Percentiles rank a stretch among this genome's conserved stretches.
Evolutionary conservation across 2,329 filamentous ascomycete genomes (phyloP).

Genomic region (Alternaria panax): DNA sequence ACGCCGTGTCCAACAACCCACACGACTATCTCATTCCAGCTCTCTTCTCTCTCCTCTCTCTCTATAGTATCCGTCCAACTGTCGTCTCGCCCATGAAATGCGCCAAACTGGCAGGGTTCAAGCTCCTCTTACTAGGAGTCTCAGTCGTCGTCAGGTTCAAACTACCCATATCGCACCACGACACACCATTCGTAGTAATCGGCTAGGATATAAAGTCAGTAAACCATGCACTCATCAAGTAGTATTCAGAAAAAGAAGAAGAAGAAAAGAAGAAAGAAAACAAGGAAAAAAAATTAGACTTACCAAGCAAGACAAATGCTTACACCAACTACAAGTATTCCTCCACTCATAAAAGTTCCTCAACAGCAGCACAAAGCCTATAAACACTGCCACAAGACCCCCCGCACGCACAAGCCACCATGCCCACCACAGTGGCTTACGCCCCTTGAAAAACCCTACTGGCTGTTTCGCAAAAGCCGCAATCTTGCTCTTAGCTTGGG

Average conservation of each 20-base stretch:
- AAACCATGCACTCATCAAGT: not conserved
- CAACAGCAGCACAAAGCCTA: conserved; percentile 85
- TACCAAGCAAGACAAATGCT: conserved; percentile 91
- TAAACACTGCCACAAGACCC: conserved; percentile 78
- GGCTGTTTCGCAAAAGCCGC: conserved; percentile 58
- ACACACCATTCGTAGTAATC: conserved; percentile 34
- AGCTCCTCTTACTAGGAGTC: conserved; percentile 7
- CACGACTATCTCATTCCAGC: not conserved
- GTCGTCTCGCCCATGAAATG: conserved; percentile 7
- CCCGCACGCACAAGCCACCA: conserved; percentile 92
- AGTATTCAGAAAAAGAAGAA: no score
- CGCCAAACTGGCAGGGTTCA: conserved; percentile 7
- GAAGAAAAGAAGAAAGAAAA: no score
- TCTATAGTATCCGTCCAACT: not conserved
- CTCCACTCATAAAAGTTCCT: conserved; percentile 89
- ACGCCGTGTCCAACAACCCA: not conserved
- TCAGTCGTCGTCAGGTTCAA: conserved; percentile 31
- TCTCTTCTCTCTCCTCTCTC: not conserved
- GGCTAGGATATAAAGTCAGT: conserved; percentile 19
- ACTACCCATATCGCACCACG: conserved; percentile 49
- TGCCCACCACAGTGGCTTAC: conserved; percentile 94
- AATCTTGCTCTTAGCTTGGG: conserved; percentile 33
- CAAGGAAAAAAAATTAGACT: conserved; percentile 59
- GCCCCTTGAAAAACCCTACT: conserved; percentile 84
- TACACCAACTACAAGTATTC: conserved; percentile 87